Percentiles rank a stretch among this genome's conserved stretches.
Evolutionary conservation across 306 rosid species (phyloP).

Genomic region (Gynostemma pentaphyllum): DNA sequence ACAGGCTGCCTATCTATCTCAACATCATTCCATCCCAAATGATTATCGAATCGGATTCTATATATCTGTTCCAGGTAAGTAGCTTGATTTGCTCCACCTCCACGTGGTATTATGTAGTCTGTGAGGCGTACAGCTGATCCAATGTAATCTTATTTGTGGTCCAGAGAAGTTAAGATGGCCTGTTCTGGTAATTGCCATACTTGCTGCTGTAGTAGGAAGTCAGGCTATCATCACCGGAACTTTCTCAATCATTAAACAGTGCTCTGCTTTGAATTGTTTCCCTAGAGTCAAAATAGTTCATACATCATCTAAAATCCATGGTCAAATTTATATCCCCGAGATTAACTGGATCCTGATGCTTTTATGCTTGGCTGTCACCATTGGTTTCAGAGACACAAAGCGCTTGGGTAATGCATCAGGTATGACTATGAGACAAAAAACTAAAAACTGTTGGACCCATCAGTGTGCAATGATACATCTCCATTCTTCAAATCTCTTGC

Average conservation of each 20-base stretch:
- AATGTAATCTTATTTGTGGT: neutral
- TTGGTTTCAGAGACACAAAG: constrained; percentile 14
- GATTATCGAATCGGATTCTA: constrained; percentile 14
- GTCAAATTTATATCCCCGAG: constrained; percentile 14
- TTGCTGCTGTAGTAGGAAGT: constrained; percentile 16
- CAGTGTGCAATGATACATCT: neutral
- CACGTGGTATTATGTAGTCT: neutral
- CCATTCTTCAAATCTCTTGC: neutral
- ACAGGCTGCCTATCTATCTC: constrained; percentile 14
- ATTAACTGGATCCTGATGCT: constrained; percentile 14
- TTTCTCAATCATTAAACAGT: constrained; percentile 13
- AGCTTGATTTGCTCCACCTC: neutral
- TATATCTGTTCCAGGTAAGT: constrained; percentile 12
- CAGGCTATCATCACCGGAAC: constrained; percentile 18
- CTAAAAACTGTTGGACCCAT: neutral
- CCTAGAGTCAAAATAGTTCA: constrained; percentile 14
- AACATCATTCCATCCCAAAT: constrained; percentile 5
- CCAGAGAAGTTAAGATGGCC: constrained; percentile 13
- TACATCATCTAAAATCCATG: constrained; percentile 11
- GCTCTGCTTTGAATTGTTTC: constrained; percentile 12
- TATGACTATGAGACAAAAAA: constrained; percentile 2
- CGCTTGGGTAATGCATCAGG: constrained; percentile 15
- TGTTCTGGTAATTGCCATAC: constrained; percentile 14
- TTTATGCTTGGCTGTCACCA: constrained; percentile 7
- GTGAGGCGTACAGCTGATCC: neutral